A percentile compares a stretch with the other conserved stretches of the same genome.
Evolutionary conservation across 2,329 filamentous ascomycete species (phyloP).

Genomic region (Pyrenochaeta sp.): DNA sequence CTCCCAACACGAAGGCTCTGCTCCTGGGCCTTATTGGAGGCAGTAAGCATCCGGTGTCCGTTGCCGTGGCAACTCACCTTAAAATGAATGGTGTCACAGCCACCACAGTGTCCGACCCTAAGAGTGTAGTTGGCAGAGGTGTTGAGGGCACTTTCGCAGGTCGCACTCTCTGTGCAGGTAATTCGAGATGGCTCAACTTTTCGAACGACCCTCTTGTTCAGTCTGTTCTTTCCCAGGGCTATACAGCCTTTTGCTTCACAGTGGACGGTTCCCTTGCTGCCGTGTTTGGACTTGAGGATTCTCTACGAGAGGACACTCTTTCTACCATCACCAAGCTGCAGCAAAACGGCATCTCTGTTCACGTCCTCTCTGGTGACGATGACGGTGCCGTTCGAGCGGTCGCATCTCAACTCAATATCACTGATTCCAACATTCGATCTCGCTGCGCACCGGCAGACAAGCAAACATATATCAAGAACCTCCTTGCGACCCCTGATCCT

Average conservation of each 20-base stretch:
- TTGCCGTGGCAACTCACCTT: constrained; percentile 57
- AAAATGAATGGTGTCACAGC: constrained; percentile 19
- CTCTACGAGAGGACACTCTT: constrained; percentile 60
- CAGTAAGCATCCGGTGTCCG: constrained; percentile 63
- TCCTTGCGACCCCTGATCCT: constrained; percentile 22
- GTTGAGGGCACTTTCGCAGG: constrained; percentile 51
- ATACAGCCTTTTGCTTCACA: constrained; percentile 62
- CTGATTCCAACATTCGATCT: constrained; percentile 52
- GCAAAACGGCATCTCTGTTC: constrained; percentile 56
- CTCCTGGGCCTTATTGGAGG: constrained; percentile 53
- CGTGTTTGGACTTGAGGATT: constrained; percentile 60
- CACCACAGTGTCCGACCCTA: constrained; percentile 28
- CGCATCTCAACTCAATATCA: constrained; percentile 50
- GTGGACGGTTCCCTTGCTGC: constrained; percentile 54
- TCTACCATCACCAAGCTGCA: constrained; percentile 61
- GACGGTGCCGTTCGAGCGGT: constrained; percentile 57
- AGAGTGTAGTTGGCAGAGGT: constrained; percentile 54
- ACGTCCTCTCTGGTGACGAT: constrained; percentile 68
- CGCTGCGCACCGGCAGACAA: constrained; percentile 64
- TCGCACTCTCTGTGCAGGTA: constrained; percentile 54
- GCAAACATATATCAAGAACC: constrained; percentile 57
- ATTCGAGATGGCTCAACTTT: constrained; percentile 57
- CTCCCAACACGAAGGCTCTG: constrained; percentile 1
- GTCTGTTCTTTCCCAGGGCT: constrained; percentile 24
- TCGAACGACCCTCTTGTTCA: constrained; percentile 56